Conservation (phyloP, 1,139 yeast species). For the Schizosaccharomyces versatilis region DNA sequence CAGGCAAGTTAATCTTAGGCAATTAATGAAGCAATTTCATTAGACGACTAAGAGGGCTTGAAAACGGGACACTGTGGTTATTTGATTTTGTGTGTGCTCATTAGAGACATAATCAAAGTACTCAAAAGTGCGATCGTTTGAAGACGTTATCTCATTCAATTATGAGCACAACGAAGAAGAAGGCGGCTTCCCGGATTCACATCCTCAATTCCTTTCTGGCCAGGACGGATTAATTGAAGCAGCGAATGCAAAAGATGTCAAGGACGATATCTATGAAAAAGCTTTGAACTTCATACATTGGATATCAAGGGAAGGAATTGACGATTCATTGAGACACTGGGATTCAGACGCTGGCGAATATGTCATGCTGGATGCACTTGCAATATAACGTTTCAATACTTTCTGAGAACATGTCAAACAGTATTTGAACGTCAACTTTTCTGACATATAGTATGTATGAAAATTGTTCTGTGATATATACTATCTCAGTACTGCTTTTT, state of each 20-base stretch:
- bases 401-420: background rate
- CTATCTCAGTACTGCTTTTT: background rate
- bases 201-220: background rate
- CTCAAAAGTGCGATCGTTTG: background rate
- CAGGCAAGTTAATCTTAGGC: too few relatives aligned
- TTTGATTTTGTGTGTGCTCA: too few relatives aligned
- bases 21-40: too few relatives aligned
- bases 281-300: background rate
- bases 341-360: too few relatives aligned
- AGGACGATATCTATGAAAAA: too few relatives aligned
- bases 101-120: background rate
- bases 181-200: background rate
- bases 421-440: background rate
- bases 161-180: background rate
- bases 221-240: background rate
- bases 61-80: too few relatives aligned
- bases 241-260: too few relatives aligned
- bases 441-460: too few relatives aligned
- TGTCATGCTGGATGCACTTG: too few relatives aligned
- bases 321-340: background rate
- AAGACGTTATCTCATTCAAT: background rate
- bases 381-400: too few relatives aligned
- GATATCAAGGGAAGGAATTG: background rate
- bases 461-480: background rate
- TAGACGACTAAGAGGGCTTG: too few relatives aligned